phyloP scores from a whole-genome alignment of 2,329 filamentous ascomycete genomes.

The Graphilbum sp. region DNA sequence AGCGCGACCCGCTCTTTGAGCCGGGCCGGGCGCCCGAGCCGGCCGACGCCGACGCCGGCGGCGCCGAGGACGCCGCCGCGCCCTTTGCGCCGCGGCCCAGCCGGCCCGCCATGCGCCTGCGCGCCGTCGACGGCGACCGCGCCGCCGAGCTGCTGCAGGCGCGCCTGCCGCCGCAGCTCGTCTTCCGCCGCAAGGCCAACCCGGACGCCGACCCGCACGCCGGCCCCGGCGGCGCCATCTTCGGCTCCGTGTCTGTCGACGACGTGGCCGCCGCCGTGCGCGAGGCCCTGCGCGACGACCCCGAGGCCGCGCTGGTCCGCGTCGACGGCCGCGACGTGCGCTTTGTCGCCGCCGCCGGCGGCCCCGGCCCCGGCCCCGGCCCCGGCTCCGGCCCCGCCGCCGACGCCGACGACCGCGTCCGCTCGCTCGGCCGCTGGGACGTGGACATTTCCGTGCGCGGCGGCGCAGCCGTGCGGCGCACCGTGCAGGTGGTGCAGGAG shows the following conservation, averaged over 20 bases:
- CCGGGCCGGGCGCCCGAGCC: neutral
- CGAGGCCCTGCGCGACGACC: conserved; percentile 16
- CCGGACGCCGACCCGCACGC: conserved; percentile 3
- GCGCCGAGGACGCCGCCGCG: neutral
- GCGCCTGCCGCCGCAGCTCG: conserved; percentile 19
- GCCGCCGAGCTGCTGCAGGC: conserved; percentile 18
- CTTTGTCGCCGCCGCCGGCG: conserved; percentile 16
- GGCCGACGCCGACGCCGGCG: neutral
- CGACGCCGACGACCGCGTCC: conserved; percentile 19
- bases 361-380: conserved; percentile 15
- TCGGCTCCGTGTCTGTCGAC: conserved; percentile 23
- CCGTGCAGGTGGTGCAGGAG: conserved; percentile 16
- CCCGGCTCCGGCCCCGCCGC: conserved; percentile 13
- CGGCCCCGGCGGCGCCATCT: conserved; percentile 16
- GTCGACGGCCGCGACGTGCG: conserved; percentile 19
- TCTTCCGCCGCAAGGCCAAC: conserved; percentile 22
- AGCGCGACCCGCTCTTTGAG: conserved; percentile 15
- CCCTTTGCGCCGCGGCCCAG: neutral
- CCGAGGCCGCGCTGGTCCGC: conserved; percentile 17
- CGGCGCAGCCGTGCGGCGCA: conserved; percentile 14
- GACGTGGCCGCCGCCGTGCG: conserved; percentile 21
- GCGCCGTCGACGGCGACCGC: conserved; percentile 9
- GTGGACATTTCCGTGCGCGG: conserved; percentile 18
- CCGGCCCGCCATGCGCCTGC: neutral
- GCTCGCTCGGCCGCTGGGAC: conserved; percentile 23